These are phyloP conservation scores for Theobroma grandiflorum DNA, from an alignment of 441 rosid species.

Conservation along the genomic window DNA sequence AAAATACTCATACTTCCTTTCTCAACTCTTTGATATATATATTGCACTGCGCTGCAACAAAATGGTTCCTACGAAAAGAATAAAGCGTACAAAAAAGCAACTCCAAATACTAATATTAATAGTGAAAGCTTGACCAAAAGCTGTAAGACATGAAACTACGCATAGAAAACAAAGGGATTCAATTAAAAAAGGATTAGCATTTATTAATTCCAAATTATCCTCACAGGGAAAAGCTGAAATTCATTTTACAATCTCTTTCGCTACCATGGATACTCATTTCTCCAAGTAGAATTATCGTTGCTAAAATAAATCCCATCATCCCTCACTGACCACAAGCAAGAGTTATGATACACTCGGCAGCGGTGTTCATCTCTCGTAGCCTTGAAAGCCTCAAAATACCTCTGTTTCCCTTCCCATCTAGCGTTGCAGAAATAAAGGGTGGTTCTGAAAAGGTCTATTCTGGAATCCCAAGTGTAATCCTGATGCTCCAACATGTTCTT, in stretches of 20 bases:
- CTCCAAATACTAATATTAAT: too few species aligned
- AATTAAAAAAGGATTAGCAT: not conserved
- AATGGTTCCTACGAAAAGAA: too few species aligned
- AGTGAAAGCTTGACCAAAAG: too few species aligned
- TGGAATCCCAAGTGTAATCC: not conserved
- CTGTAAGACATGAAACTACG: too few species aligned
- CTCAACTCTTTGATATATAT: too few species aligned
- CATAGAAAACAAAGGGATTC: not conserved
- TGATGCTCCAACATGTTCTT: not conserved
- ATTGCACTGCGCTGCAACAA: too few species aligned
- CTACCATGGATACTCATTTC: slow-evolving; percentile 11
- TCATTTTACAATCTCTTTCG: not conserved
- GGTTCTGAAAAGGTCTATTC: not conserved
- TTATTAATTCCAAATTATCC: not conserved
- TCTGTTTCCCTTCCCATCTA: not conserved
- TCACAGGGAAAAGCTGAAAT: not conserved
- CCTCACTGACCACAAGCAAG: slow-evolving; percentile 22
- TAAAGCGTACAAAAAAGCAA: too few species aligned
- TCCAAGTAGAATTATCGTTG: slow-evolving; percentile 13
- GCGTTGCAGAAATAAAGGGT: slow-evolving; percentile 8
- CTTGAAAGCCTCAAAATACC: not conserved
- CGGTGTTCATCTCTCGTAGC: not conserved
- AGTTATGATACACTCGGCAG: not conserved
- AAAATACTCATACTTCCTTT: too few species aligned
- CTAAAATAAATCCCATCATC: slow-evolving; percentile 21